A percentile compares a stretch with the other conserved stretches of the same genome.
Evolutionary conservation across 2,329 filamentous ascomycete genomes (phyloP).

Genomic region (Claviceps monticola): DNA sequence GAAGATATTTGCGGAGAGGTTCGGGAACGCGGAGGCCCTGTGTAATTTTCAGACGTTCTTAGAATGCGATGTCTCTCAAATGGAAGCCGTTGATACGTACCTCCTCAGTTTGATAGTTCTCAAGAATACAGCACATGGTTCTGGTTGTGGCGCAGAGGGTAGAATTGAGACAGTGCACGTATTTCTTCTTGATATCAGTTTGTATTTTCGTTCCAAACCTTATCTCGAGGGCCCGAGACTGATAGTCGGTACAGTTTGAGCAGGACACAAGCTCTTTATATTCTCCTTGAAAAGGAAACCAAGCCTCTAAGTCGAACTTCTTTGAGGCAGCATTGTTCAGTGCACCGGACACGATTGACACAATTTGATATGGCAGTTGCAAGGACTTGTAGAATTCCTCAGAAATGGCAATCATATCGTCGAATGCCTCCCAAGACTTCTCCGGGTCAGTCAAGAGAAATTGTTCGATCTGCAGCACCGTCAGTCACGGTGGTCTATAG

Average conservation of each 20-base stretch:
- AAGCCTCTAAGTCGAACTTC: constrained; percentile 93
- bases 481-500: not conserved
- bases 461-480: constrained; percentile 45
- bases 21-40: constrained; percentile 70
- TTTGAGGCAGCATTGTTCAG: constrained; percentile 66
- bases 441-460: constrained; percentile 74
- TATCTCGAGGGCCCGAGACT: constrained; percentile 86
- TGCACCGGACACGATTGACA: constrained; percentile 91
- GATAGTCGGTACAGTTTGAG: constrained; percentile 97
- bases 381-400: constrained; percentile 94
- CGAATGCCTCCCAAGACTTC: constrained; percentile 84
- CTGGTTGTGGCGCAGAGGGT: constrained; percentile 84
- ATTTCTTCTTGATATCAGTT: constrained; percentile 74
- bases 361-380: constrained; percentile 77
- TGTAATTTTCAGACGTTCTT: not conserved
- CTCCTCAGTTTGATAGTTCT: constrained; percentile 91
- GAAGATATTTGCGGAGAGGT: constrained; percentile 77
- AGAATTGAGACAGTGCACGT: constrained; percentile 85
- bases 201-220: constrained; percentile 79
- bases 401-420: constrained; percentile 79
- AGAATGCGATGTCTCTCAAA: not conserved
- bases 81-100: constrained; percentile 21
- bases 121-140: constrained; percentile 84
- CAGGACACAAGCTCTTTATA: constrained; percentile 98
- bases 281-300: constrained; percentile 91